Evolutionary conservation across 768 basidiomycete species (phyloP).

Genomic region (Leucogyrophana mollusca): DNA sequence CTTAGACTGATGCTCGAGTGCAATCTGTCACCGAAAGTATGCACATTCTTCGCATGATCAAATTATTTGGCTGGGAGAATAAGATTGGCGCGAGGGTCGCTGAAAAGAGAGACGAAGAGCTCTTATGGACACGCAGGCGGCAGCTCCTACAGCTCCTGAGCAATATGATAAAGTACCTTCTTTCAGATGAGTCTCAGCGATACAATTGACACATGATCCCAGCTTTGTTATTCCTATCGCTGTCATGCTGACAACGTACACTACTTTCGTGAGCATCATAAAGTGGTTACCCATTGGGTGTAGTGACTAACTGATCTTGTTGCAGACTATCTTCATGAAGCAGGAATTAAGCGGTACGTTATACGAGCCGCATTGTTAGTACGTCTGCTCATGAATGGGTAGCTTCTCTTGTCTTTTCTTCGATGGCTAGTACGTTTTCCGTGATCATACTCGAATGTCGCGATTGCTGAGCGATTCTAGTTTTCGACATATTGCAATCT

Average conservation of each 20-base stretch:
- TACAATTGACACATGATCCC: neutral
- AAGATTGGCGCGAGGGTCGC: constrained; percentile 51
- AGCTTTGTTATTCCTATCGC: constrained; percentile 61
- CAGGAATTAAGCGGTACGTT: constrained; percentile 9
- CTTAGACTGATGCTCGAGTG: constrained; percentile 55
- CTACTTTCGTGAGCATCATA: constrained; percentile 47
- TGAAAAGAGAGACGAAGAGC: constrained; percentile 60
- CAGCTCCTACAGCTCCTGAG: constrained; percentile 46
- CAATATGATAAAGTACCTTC: constrained; percentile 26
- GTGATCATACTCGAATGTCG: neutral
- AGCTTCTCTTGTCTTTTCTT: constrained; percentile 39
- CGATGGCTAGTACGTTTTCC: constrained; percentile 25
- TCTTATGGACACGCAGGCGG: constrained; percentile 50
- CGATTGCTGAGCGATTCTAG: no score
- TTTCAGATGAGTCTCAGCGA: no score
- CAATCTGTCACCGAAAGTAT: constrained; percentile 64
- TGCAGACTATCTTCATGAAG: constrained; percentile 13
- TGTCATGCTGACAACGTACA: constrained; percentile 66
- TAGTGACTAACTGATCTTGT: neutral
- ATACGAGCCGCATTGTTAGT: neutral
- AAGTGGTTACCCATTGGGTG: neutral
- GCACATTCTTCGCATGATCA: constrained; percentile 64
- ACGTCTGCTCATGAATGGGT: constrained; percentile 2
- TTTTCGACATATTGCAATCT: constrained; percentile 60
- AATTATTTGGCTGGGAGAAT: constrained; percentile 69